Base-by-base conservation (phyloP, 192 early-diverging fungal genomes). In the Tieghemiomyces parasiticus region DNA sequence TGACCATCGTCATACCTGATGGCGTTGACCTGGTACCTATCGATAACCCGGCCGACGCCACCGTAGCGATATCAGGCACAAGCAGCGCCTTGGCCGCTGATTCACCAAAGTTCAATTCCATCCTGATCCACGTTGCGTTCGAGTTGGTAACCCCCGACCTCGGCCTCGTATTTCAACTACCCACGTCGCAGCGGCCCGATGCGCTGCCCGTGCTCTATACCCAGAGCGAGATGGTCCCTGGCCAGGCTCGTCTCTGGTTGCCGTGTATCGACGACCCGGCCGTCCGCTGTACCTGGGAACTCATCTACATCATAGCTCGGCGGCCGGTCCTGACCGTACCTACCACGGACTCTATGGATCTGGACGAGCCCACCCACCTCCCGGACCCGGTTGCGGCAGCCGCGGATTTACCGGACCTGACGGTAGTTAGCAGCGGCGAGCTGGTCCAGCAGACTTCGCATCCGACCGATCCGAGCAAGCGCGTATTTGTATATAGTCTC, bases 241-340 rank as follows among this genome's bases (percentile, higher is more conserved):
- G 88, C 10, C 70, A 71, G 22, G 78, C 87, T 8, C 78, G 90
- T 6, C 54, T 73, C 34, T 90, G 88, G 88, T 65, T 92, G 35
- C 90, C 90, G 16, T 92, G 88, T 54, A 60, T 89, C 38, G 88
- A 92, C 62, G 63, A 67, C 22, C 52, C 83, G 26, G 68, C 75
- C 30, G 82, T 82, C 30, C 61, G 81, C 55, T 81, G 76, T 26
- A 89, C 87, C 12, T 92, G 90, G 90, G 87, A 90, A 60, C 70
- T 92, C 63, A 77, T 82, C 33, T 83, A 82, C 52, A 79, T 80
- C 4, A 80, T 89, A 19, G 80, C 86, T 19, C 69, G 77, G 28
- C 65, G 63, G n/a, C 22, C 58, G 0, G 65, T 61, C 4, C 54
- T 47, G 0, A 14, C 59, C n/a, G 58, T 52, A 25, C 19, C 14